Conservation (phyloP, 2,329 filamentous ascomycete species). For the Colletotrichum eremochloae region DNA sequence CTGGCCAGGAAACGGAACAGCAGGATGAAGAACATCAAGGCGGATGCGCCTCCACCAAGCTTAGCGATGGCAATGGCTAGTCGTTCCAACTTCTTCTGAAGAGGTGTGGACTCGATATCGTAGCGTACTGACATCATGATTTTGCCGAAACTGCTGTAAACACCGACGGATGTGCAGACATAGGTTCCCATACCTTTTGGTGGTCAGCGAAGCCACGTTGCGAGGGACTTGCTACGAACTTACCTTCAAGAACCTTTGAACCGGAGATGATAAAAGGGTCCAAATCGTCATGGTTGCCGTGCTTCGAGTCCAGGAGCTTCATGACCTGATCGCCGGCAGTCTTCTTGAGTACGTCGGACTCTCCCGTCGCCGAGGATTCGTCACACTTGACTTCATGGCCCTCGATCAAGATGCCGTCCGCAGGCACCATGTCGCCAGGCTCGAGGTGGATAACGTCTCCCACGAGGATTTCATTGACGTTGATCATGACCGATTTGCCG, state of each 20-base stretch:
- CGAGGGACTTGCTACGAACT: constrained; percentile 52
- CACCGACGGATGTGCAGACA: constrained; percentile 66
- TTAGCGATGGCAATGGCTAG: constrained; percentile 58
- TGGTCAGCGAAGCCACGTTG: background rate
- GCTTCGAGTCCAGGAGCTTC: constrained; percentile 56
- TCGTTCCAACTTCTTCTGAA: constrained; percentile 65
- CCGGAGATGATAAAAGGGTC: constrained; percentile 76
- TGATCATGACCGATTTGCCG: constrained; percentile 66
- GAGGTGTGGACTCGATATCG: constrained; percentile 64
- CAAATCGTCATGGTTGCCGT: constrained; percentile 52
- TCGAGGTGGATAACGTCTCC: constrained; percentile 72
- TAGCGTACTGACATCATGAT: constrained; percentile 68
- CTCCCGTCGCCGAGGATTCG: constrained; percentile 79
- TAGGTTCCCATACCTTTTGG: constrained; percentile 60
- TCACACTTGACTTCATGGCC: constrained; percentile 70
- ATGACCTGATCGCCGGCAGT: constrained; percentile 70
- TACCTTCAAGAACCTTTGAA: constrained; percentile 60
- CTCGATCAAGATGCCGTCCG: constrained; percentile 78
- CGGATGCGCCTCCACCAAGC: constrained; percentile 72
- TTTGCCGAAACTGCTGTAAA: constrained; percentile 66
- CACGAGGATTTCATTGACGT: constrained; percentile 71
- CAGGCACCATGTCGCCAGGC: constrained; percentile 77
- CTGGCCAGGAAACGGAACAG: constrained; percentile 82
- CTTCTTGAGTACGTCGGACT: constrained; percentile 80
- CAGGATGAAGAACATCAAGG: constrained; percentile 78